A percentile compares a stretch with the other conserved stretches of the same genome.
Evolutionary conservation across 352 stramenopile species (phyloP).

Genomic region (Phytophthora sojae): DNA sequence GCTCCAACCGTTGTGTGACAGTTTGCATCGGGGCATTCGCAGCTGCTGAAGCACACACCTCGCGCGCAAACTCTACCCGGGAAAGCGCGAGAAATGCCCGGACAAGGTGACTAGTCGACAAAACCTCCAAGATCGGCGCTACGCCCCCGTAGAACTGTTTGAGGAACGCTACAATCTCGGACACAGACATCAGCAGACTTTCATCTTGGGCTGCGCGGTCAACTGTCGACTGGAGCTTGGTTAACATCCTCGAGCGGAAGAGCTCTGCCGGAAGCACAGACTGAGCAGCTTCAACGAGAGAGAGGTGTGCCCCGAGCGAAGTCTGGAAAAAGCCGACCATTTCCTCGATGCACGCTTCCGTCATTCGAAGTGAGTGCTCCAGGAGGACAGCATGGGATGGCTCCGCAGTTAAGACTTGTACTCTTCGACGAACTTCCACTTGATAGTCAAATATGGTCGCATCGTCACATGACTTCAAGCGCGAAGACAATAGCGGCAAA

Average conservation of each 20-base stretch:
- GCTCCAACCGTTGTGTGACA: slow-evolving; percentile 55
- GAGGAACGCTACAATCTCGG: slow-evolving; percentile 36
- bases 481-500: slow-evolving; percentile 37
- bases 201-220: slow-evolving; percentile 5
- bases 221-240: slow-evolving; percentile 3
- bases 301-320: slow-evolving; percentile 23
- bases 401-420: slow-evolving; percentile 17
- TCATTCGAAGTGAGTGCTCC: slow-evolving; percentile 35
- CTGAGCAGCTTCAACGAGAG: slow-evolving; percentile 36
- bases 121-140: slow-evolving; percentile 28
- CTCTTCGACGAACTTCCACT: slow-evolving; percentile 14
- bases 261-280: slow-evolving; percentile 39
- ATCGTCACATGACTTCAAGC: slow-evolving; percentile 24
- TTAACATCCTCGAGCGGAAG: slow-evolving; percentile 29
- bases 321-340: slow-evolving; percentile 42
- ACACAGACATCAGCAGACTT: background rate
- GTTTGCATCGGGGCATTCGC: slow-evolving; percentile 47
- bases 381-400: slow-evolving; percentile 8
- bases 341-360: slow-evolving; percentile 38
- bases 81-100: slow-evolving; percentile 41
- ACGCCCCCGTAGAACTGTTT: slow-evolving; percentile 39
- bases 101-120: slow-evolving; percentile 25
- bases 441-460: slow-evolving; percentile 11
- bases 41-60: slow-evolving; percentile 38
- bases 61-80: slow-evolving; percentile 60